Evolutionary conservation across 352 stramenopile genomes (phyloP), one percentile per base, ranked within the genome.

Genomic region (Phytophthora vignae): DNA sequence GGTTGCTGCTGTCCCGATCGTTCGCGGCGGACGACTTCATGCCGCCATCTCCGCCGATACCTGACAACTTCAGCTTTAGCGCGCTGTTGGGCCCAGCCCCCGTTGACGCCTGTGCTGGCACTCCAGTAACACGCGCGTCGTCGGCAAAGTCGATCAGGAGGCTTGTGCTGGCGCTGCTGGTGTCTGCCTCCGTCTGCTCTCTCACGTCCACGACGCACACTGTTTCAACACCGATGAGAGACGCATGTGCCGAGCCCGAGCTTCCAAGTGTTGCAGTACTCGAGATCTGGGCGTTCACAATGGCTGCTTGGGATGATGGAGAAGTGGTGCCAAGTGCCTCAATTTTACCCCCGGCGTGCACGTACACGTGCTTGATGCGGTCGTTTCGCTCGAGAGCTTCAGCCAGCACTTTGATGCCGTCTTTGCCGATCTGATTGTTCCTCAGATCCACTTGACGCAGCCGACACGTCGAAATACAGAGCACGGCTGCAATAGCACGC

Each of bases 281-380:
- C 53, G 75, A 82, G 19, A 72, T 83, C 53, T 91, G 84, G 7
- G 79, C 80, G 55, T 88, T 90, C 14, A 72, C 50, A 36, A 78
- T 77, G 3, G 76, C 75, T n/a, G 72, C 40, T n/a, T 76, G 67
- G 11, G 70, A 38, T 42, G 84, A 52, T 40, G 65, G 46, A 19
- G 67, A 78, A 11, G 82, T 92, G 9, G 91, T 94, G 2, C 95
- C 95, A 2, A 98, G 78, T 2, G 95, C 95, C 77, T 99, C 96
- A 48, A 99, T 98, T 81, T 98, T 98, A 12, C 94, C 95, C 17
- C 93, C 95, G 2, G 94, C 93, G 63, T 99, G 97, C 6, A 99
- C 96, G 74, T 99, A 98, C 49, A 99, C 96, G 77, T 99, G 97
- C 49, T 96, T 93, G 31, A 98, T 92, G 48, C 93, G 86, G 61